Evolutionary conservation across 2,329 filamentous ascomycete genomes (phyloP), one percentile per base, ranked within the genome.

Genomic region (Colletotrichum trifolii): DNA sequence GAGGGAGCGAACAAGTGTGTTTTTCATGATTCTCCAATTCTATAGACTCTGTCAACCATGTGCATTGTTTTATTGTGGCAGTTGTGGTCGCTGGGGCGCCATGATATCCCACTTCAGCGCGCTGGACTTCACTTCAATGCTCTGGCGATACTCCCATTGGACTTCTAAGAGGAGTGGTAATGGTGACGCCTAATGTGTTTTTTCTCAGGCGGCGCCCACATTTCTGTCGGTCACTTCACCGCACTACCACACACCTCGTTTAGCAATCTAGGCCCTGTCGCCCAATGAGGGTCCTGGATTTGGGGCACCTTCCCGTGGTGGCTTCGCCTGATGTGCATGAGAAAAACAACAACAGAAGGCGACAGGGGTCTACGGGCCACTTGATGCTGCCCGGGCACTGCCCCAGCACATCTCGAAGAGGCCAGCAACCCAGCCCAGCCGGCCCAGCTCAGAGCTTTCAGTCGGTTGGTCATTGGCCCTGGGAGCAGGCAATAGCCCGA

Each of bases 101-200:
- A 9, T 33, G n/a, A 40, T 12, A 17, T 40, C 59, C 42, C 13
- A n/a, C 9, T 36, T 25, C n/a, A 11, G n/a, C 17, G 38, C 38
- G 60, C 45, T 54, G 54, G 15, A 59, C 54, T 39, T 61, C 17
- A 25, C 39, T 40, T 6, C 55, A 53, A 50, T 66, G 66, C 66
- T 67, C 57, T 54, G 62, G 53, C 48, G 45, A 62, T 67, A 67
- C 66, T 35, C 49, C n/a, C 49, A 40, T 49, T 50, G 45, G 38
- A 67, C 66, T 47, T 60, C 66, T 68, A 72, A 72, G 72, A 68
- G 64, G 68, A 34, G 69, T 53, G 54, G 53, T 68, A 70, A 73
- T 73, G 74, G 76, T 49, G 64, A 65, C 52, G 13, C 60, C 45
- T 25, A 34, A 15, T 25, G 25, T 25, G 25, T 25, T 25, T 25